Conservation (phyloP, 371 early-diverging fungal genomes). For the Mortierella sp. region DNA sequence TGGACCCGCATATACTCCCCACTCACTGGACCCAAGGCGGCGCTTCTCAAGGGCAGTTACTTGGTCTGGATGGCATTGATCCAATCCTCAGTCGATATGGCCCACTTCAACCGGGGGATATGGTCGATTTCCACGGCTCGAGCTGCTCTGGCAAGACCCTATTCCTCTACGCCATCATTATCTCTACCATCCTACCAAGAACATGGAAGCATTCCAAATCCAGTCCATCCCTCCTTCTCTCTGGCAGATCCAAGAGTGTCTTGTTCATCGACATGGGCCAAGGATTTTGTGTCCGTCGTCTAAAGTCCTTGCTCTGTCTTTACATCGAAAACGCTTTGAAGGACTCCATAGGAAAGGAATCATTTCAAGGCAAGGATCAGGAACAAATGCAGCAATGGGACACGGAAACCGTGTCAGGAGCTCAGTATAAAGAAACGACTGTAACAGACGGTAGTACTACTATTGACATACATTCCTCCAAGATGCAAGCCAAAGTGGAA, state of each 20-base stretch:
- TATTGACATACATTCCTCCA: constrained; percentile 12
- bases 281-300: constrained; percentile 23
- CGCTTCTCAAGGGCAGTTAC: neutral
- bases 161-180: constrained; percentile 43
- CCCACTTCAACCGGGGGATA: constrained; percentile 25
- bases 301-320: constrained; percentile 15
- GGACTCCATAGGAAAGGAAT: neutral
- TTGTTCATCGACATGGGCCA: constrained; percentile 39
- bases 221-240: constrained; percentile 6
- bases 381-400: neutral
- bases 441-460: too few species aligned
- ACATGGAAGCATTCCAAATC: constrained; percentile 36
- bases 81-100: constrained; percentile 30
- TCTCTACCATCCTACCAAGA: constrained; percentile 39
- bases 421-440: neutral
- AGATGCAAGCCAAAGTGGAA: constrained; percentile 24
- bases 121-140: constrained; percentile 38
- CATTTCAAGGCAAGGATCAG: neutral
- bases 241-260: constrained; percentile 32
- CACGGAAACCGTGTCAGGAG: neutral
- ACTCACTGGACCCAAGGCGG: neutral
- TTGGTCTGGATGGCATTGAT: constrained; percentile 43
- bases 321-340: constrained; percentile 9
- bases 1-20: neutral
- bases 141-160: constrained; percentile 43